Evolutionary conservation across 805 yeast genomes (phyloP).

Genomic region (Wickerhamomyces ciferrii): DNA sequence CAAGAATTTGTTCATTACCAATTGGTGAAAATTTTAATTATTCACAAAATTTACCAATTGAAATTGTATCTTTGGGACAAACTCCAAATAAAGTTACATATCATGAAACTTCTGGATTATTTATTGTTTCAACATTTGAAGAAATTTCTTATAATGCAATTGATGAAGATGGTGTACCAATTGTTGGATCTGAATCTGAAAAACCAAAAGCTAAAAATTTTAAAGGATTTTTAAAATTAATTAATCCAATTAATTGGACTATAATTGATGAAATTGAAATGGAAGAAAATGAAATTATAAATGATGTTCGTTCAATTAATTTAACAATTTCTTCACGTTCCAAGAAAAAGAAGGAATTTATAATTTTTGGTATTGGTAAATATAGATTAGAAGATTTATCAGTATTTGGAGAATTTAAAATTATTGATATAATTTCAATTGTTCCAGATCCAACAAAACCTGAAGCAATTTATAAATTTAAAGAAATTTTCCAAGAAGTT

Average conservation of each 20-base stretch:
- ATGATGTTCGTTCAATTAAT: slow-evolving; percentile 27
- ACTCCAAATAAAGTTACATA: slow-evolving; percentile 64
- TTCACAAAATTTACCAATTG: slow-evolving; percentile 57
- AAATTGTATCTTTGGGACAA: slow-evolving; percentile 45
- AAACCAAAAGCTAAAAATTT: slow-evolving; percentile 52
- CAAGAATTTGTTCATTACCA: slow-evolving; percentile 44
- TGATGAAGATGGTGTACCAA: slow-evolving; percentile 68
- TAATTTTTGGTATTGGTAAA: slow-evolving; percentile 76
- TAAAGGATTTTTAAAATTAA: slow-evolving; percentile 55
- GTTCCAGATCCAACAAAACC: slow-evolving; percentile 89
- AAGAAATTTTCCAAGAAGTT: slow-evolving; percentile 64
- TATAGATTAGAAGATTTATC: slow-evolving; percentile 76
- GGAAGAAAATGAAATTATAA: slow-evolving; percentile 57
- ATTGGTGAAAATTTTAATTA: slow-evolving; percentile 37
- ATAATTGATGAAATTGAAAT: slow-evolving; percentile 66
- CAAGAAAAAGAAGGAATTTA: slow-evolving; percentile 50
- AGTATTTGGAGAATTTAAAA: slow-evolving; percentile 70
- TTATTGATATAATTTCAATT: slow-evolving; percentile 73
- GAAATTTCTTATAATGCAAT: slow-evolving; percentile 57
- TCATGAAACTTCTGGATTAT: slow-evolving; percentile 61
- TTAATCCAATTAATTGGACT: slow-evolving; percentile 71
- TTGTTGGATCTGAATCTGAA: slow-evolving; percentile 48
- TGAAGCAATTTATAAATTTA: slow-evolving; percentile 74
- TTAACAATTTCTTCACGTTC: slow-evolving; percentile 33
- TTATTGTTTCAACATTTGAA: slow-evolving; percentile 53